These are phyloP conservation scores for Agrocybe praecox DNA, from an alignment of 768 basidiomycete genomes.

Conservation along the genomic window DNA sequence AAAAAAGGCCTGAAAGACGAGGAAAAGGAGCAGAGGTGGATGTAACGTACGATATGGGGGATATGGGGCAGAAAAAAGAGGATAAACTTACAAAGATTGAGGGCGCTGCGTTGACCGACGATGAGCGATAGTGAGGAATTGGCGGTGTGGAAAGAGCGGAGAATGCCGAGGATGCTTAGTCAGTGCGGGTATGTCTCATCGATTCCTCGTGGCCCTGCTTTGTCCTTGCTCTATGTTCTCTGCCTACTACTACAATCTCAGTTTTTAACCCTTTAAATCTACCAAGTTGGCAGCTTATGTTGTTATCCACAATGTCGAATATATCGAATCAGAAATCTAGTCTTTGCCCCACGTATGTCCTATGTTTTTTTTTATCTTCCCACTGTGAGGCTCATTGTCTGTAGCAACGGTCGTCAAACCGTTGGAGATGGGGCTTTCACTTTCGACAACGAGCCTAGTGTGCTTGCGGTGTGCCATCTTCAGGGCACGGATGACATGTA, in stretches of 20 bases:
- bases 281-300: constrained; percentile 90
- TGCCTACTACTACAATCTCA: constrained; percentile 17
- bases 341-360: constrained; percentile 87
- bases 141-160: constrained; percentile 15
- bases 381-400: constrained; percentile 1
- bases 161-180: constrained; percentile 26
- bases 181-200: constrained; percentile 15
- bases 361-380: not conserved
- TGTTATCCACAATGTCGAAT: constrained; percentile 73
- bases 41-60: constrained; percentile 4
- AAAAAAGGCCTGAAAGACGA: constrained; percentile 15
- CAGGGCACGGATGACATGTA: constrained; percentile 83
- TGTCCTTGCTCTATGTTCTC: constrained; percentile 10
- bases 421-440: constrained; percentile 96
- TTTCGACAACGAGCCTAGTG: constrained; percentile 76
- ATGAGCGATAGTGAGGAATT: constrained; percentile 22
- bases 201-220: constrained; percentile 2
- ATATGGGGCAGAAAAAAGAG: constrained; percentile 4
- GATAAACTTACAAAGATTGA: constrained; percentile 39
- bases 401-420: constrained; percentile 93
- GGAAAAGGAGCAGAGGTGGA: constrained; percentile 3
- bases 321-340: constrained; percentile 79
- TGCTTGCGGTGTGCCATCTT: constrained; percentile 85
- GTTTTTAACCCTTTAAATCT: constrained; percentile 27
- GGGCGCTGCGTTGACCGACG: constrained; percentile 41